phyloP scores from a whole-genome alignment of 2,329 filamentous ascomycete species.

The Clarireedia monteithiana region DNA sequence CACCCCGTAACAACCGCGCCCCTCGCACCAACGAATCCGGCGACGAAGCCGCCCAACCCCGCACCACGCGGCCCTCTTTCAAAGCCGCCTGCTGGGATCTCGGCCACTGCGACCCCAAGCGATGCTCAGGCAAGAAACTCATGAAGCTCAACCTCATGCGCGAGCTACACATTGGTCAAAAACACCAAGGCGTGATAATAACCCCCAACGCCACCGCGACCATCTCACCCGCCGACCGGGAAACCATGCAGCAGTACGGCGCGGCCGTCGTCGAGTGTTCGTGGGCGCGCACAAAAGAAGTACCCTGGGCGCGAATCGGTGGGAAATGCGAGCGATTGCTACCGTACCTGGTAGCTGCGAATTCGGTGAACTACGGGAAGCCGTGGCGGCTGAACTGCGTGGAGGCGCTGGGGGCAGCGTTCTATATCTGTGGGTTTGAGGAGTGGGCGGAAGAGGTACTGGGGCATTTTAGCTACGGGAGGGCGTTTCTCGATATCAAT shows the following conservation, averaged over 20 bases:
- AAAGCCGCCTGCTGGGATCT: conserved; percentile 98
- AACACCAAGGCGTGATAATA: conserved; percentile 85
- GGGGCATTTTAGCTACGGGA: conserved; percentile 79
- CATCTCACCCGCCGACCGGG: conserved; percentile 73
- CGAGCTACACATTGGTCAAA: conserved; percentile 84
- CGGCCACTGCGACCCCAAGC: conserved; percentile 93
- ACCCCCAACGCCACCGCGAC: conserved; percentile 88
- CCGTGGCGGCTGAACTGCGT: conserved; percentile 95
- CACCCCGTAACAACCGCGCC: conserved; percentile 38
- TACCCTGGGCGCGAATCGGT: conserved; percentile 85
- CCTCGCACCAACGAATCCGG: conserved; percentile 39
- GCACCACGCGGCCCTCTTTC: conserved; percentile 48
- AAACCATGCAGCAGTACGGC: conserved; percentile 78
- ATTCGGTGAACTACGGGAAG: conserved; percentile 94
- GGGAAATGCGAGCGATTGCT: conserved; percentile 87
- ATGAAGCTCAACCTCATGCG: conserved; percentile 92
- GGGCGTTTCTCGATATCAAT: conserved; percentile 88
- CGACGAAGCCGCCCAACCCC: conserved; percentile 34
- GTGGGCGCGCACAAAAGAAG: conserved; percentile 87
- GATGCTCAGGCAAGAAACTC: conserved; percentile 90
- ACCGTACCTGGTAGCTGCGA: conserved; percentile 93
- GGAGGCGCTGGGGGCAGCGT: conserved; percentile 87
- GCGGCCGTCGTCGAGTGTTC: conserved; percentile 96
- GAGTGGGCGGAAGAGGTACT: conserved; percentile 88
- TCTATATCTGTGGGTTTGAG: conserved; percentile 81